phyloP scores from a whole-genome alignment of 306 rosid species.

The Vigna angularis region DNA sequence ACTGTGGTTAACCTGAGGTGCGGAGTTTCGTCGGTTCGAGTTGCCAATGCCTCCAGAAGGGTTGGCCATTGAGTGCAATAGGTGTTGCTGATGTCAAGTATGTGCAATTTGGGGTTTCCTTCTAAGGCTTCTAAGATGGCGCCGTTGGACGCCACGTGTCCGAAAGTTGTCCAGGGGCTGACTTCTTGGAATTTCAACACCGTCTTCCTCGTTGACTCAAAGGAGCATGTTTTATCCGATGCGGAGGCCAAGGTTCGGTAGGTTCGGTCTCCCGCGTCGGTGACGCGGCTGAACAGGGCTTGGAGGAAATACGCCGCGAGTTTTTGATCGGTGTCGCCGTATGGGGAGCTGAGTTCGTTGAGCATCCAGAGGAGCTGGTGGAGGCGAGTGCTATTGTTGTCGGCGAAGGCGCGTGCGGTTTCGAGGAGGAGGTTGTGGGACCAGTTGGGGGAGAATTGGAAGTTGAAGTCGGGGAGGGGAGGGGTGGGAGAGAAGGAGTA shows the following conservation, averaged over 20 bases:
- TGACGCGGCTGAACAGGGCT: constrained; percentile 81
- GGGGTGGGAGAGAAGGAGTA: constrained; percentile 49
- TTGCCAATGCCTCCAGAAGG: constrained; percentile 78
- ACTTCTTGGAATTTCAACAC: constrained; percentile 87
- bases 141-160: constrained; percentile 91
- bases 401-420: constrained; percentile 73
- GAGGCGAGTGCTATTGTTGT: constrained; percentile 59
- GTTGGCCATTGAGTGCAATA: constrained; percentile 99
- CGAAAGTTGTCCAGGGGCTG: constrained; percentile 95
- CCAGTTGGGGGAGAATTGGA: constrained; percentile 78
- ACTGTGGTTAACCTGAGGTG: constrained; percentile 71
- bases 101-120: constrained; percentile 76
- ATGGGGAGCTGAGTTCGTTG: constrained; percentile 83
- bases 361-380: constrained; percentile 93
- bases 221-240: constrained; percentile 76
- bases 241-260: constrained; percentile 61
- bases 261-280: constrained; percentile 71
- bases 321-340: constrained; percentile 82
- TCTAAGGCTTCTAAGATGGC: constrained; percentile 87
- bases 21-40: constrained; percentile 75
- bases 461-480: constrained; percentile 55
- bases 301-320: constrained; percentile 81
- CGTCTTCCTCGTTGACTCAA: constrained; percentile 76
- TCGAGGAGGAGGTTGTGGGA: constrained; percentile 68
- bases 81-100: constrained; percentile 83